phyloP scores from a whole-genome alignment of 257 asterid genomes.

The Salvia rosmarinus region DNA sequence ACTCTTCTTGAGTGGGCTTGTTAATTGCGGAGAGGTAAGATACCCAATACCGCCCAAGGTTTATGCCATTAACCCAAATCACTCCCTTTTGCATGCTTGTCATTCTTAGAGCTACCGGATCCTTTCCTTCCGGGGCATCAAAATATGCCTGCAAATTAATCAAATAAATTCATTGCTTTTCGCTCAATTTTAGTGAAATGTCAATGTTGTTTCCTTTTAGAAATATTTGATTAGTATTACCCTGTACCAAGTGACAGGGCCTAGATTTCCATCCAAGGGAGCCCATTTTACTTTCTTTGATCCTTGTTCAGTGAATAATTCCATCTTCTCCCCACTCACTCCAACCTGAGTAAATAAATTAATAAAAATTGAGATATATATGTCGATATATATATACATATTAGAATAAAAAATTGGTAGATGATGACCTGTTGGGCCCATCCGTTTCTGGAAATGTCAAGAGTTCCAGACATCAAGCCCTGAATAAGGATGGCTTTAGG shows the following conservation, averaged over 20 bases:
- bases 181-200: too few relatives aligned
- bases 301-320: constrained; percentile 68
- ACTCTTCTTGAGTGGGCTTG: constrained; percentile 81
- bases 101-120: constrained; percentile 74
- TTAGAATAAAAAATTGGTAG: too few relatives aligned
- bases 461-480: constrained; percentile 89
- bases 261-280: constrained; percentile 34
- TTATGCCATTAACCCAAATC: constrained; percentile 83
- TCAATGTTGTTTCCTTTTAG: too few relatives aligned
- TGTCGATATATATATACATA: too few relatives aligned
- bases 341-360: constrained; percentile 54
- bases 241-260: constrained; percentile 89
- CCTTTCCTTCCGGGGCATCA: constrained; percentile 80
- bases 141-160: constrained; percentile 53
- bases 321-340: constrained; percentile 60
- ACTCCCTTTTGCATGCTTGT: constrained; percentile 77
- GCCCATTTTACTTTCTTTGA: constrained; percentile 59
- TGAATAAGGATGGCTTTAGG: constrained; percentile 61
- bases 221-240: constrained; percentile 37
- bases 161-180: too few relatives aligned
- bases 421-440: constrained; percentile 75
- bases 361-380: too few relatives aligned
- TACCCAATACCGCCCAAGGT: constrained; percentile 89
- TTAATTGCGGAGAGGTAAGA: constrained; percentile 72
- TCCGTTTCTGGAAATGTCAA: constrained; percentile 63